phyloP scores from a whole-genome alignment of 805 yeast species.

The Clavispora vitiphila region DNA sequence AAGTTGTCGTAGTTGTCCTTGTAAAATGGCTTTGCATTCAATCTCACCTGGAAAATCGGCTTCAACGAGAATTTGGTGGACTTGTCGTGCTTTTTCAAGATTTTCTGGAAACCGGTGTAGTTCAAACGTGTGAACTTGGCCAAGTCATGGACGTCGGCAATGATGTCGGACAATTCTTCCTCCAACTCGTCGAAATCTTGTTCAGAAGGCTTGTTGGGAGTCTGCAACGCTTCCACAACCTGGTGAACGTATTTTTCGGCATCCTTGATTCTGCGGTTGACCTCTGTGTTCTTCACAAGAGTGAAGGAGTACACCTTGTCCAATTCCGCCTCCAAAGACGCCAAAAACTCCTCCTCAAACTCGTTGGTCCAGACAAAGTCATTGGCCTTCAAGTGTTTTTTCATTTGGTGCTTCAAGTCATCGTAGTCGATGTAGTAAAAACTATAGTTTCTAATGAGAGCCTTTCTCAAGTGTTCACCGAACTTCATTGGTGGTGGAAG shows the following conservation, averaged over 20 bases:
- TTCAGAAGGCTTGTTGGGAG: constrained; percentile 32
- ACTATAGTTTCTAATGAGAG: constrained; percentile 84
- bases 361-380: constrained; percentile 65
- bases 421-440: constrained; percentile 91
- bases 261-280: constrained; percentile 77
- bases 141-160: constrained; percentile 95
- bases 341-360: constrained; percentile 77
- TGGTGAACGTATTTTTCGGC: constrained; percentile 67
- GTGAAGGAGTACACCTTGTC: constrained; percentile 93
- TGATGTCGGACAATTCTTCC: constrained; percentile 58
- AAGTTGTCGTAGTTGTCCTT: constrained; percentile 89
- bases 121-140: constrained; percentile 91
- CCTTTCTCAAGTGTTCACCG: constrained; percentile 87
- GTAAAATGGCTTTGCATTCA: constrained; percentile 91
- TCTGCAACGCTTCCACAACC: constrained; percentile 48
- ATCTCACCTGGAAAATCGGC: constrained; percentile 90
- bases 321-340: constrained; percentile 70
- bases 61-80: constrained; percentile 65
- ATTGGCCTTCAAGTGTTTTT: constrained; percentile 58
- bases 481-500: constrained; percentile 63
- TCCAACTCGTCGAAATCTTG: constrained; percentile 42
- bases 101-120: constrained; percentile 96
- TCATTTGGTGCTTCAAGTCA: constrained; percentile 77
- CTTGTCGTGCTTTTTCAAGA: constrained; percentile 94
- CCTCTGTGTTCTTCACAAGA: constrained; percentile 81